Evolutionary conservation across 108 stramenopile genomes (phyloP).

Genomic region (Pseudonitzschia multistriata): DNA sequence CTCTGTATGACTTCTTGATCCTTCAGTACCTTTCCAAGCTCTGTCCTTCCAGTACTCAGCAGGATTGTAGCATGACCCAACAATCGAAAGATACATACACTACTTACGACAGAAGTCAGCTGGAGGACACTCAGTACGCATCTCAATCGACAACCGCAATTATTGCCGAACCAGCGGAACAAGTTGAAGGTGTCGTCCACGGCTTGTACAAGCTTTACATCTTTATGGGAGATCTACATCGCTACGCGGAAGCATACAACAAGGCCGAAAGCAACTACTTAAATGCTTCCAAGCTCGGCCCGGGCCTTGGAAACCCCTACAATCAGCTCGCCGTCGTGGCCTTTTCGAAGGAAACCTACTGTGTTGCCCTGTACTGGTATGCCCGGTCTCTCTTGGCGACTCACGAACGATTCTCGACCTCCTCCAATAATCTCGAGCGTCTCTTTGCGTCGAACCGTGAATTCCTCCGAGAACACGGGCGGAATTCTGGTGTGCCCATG

Average conservation of each 20-base stretch:
- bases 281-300: slow-evolving; percentile 54
- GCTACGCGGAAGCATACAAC: slow-evolving; percentile 50
- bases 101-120: background rate
- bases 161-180: background rate
- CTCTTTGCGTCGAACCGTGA: slow-evolving; percentile 61
- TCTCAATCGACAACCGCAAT: background rate
- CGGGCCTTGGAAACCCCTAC: slow-evolving; percentile 75
- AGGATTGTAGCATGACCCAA: slow-evolving; percentile 16
- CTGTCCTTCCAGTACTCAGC: background rate
- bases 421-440: slow-evolving; percentile 53
- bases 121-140: background rate
- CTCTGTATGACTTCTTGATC: slow-evolving; percentile 64
- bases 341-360: slow-evolving; percentile 47
- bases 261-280: slow-evolving; percentile 60
- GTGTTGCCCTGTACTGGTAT: slow-evolving; percentile 72
- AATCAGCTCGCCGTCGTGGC: slow-evolving; percentile 84
- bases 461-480: slow-evolving; percentile 47
- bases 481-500: slow-evolving; percentile 11
- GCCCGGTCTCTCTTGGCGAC: slow-evolving; percentile 62
- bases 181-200: slow-evolving; percentile 41
- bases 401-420: slow-evolving; percentile 59
- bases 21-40: slow-evolving; percentile 47
- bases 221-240: slow-evolving; percentile 70
- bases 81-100: slow-evolving; percentile 15
- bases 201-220: slow-evolving; percentile 55